Percentiles rank a stretch among this genome's conserved stretches.
phyloP scores from a whole-genome alignment of 345 rosid species.

The Pistacia vera region DNA sequence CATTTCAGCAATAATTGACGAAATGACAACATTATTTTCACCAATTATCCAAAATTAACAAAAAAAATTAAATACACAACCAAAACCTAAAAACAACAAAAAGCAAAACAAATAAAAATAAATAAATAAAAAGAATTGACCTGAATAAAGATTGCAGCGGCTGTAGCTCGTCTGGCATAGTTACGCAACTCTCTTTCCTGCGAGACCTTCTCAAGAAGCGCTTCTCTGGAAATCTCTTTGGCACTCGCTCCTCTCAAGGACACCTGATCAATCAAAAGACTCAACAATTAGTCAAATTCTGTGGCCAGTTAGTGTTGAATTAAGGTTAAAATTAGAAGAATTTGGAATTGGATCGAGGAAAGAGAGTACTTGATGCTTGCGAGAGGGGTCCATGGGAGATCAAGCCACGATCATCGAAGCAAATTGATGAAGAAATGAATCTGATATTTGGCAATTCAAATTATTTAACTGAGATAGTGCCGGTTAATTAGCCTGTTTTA shows the following conservation, averaged over 20 bases:
- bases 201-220: conserved; percentile 81
- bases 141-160: conserved; percentile 71
- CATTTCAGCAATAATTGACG: background rate
- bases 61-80: no score
- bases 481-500: no score
- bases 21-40: no score
- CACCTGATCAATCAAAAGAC: conserved; percentile 50
- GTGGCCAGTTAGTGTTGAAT: background rate
- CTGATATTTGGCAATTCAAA: no score
- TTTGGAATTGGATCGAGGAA: background rate
- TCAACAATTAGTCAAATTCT: background rate
- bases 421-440: no score
- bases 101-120: background rate
- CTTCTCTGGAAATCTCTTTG: conserved; percentile 87
- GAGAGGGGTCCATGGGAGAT: conserved; percentile 59
- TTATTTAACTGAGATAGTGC: no score
- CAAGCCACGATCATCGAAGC: conserved; percentile 16
- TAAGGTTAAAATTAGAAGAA: background rate
- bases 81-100: background rate
- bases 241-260: conserved; percentile 93
- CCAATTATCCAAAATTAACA: no score
- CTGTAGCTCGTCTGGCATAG: conserved; percentile 71
- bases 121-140: conserved; percentile 31
- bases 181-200: conserved; percentile 84
- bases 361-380: conserved; percentile 65